phyloP scores from a whole-genome alignment of 2,329 filamentous ascomycete genomes.

The Sphaerostilbella broomeana region DNA sequence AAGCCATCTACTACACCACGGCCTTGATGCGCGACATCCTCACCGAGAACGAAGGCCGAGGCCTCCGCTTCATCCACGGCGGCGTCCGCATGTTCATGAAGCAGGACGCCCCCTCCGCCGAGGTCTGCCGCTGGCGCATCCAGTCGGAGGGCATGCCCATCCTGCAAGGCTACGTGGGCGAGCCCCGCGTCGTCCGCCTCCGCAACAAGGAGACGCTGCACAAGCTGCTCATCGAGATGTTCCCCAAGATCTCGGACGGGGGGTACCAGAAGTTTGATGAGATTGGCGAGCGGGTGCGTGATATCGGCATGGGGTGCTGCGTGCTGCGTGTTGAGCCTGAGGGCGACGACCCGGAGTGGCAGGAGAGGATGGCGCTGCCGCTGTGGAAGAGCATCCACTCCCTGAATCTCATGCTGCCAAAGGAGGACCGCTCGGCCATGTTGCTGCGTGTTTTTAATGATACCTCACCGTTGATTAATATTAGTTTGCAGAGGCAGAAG shows the following conservation, averaged over 20 bases:
- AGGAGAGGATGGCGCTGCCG: constrained; percentile 79
- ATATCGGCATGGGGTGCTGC: constrained; percentile 85
- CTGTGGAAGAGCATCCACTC: constrained; percentile 90
- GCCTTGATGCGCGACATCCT: constrained; percentile 79
- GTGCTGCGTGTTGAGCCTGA: constrained; percentile 78
- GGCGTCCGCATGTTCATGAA: constrained; percentile 99
- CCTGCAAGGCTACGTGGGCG: constrained; percentile 81
- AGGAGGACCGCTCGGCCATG: constrained; percentile 93
- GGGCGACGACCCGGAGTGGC: constrained; percentile 51
- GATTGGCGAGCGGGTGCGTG: constrained; percentile 74
- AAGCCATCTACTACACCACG: constrained; percentile 95
- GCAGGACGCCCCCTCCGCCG: constrained; percentile 80
- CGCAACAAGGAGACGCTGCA: constrained; percentile 73
- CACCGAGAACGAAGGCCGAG: constrained; percentile 77
- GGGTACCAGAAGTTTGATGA: constrained; percentile 74
- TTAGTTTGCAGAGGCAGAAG: constrained; percentile 46
- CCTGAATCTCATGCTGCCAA: constrained; percentile 95
- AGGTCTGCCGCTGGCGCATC: constrained; percentile 89
- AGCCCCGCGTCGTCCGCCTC: constrained; percentile 66
- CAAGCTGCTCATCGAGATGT: constrained; percentile 89
- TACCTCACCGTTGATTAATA: constrained; percentile 73
- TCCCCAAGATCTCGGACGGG: constrained; percentile 74
- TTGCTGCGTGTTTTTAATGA: constrained; percentile 87
- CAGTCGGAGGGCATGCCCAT: constrained; percentile 92
- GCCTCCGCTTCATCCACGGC: constrained; percentile 92